A percentile compares a stretch with the other conserved stretches of the same genome.
phyloP scores from a whole-genome alignment of 2,329 filamentous ascomycete species.

The Didymella lethalis region DNA sequence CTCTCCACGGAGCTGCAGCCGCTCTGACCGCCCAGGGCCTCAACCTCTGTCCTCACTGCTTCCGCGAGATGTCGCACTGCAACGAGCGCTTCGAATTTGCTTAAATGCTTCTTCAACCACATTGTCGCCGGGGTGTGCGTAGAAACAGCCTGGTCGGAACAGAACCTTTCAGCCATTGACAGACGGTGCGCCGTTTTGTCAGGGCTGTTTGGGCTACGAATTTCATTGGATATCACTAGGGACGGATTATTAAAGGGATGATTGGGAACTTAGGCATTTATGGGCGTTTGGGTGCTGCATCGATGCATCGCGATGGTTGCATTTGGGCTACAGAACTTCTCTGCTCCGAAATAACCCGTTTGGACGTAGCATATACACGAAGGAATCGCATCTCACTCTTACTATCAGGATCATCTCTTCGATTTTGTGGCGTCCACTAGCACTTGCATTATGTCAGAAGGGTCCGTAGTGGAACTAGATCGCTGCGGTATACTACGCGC shows the following conservation, averaged over 20 bases:
- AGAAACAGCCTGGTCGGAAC: background rate
- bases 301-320: background rate
- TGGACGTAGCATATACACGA: background rate
- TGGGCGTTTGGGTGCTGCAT: conserved; percentile 9
- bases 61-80: conserved; percentile 39
- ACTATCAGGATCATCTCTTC: background rate
- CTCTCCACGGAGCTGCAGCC: conserved; percentile 33
- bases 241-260: background rate
- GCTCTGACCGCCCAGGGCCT: conserved; percentile 34
- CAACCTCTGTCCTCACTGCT: conserved; percentile 40
- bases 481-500: too few relatives aligned
- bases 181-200: background rate
- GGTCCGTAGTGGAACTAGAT: too few relatives aligned
- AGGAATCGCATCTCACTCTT: conserved; percentile 11
- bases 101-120: conserved; percentile 7
- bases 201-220: conserved; percentile 14
- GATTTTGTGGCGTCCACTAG: background rate
- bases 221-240: conserved; percentile 13
- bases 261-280: conserved; percentile 9
- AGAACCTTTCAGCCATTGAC: conserved; percentile 3
- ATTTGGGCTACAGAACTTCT: background rate
- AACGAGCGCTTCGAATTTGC: conserved; percentile 38
- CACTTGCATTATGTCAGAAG: too few relatives aligned
- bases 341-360: background rate
- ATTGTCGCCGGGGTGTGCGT: background rate